phyloP scores from a whole-genome alignment of 768 basidiomycete genomes.

The Leccinum obscurum region DNA sequence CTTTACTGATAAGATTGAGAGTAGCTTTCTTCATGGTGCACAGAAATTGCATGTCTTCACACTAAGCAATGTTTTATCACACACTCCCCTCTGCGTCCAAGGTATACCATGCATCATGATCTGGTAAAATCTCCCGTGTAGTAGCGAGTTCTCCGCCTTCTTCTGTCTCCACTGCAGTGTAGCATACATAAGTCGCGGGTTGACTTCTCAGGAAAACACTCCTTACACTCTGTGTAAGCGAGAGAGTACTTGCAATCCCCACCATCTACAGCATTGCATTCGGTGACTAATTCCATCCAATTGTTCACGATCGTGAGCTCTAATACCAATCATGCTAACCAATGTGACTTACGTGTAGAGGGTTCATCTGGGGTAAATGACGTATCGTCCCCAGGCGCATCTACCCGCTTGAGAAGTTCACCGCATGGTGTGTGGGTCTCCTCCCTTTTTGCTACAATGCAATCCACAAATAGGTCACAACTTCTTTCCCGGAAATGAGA shows the following conservation, averaged over 20 bases:
- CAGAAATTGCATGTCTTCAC: too few relatives aligned
- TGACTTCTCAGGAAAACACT: not conserved
- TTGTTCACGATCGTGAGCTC: not conserved
- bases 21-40: too few relatives aligned
- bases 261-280: not conserved
- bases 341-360: conserved; percentile 2
- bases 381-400: not conserved
- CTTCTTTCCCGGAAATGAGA: not conserved
- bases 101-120: conserved; percentile 1
- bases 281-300: not conserved
- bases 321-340: not conserved
- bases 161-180: not conserved
- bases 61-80: not conserved
- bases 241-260: not conserved
- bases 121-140: not conserved
- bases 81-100: not conserved
- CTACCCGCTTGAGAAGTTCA: not conserved
- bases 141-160: not conserved
- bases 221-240: not conserved
- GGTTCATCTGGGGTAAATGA: not conserved
- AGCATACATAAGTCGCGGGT: not conserved
- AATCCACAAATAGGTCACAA: not conserved
- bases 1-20: too few relatives aligned
- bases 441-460: not conserved
- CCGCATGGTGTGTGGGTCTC: not conserved